Conservation (phyloP, 2,329 filamentous ascomycete species). For the Alternaria sp. region DNA sequence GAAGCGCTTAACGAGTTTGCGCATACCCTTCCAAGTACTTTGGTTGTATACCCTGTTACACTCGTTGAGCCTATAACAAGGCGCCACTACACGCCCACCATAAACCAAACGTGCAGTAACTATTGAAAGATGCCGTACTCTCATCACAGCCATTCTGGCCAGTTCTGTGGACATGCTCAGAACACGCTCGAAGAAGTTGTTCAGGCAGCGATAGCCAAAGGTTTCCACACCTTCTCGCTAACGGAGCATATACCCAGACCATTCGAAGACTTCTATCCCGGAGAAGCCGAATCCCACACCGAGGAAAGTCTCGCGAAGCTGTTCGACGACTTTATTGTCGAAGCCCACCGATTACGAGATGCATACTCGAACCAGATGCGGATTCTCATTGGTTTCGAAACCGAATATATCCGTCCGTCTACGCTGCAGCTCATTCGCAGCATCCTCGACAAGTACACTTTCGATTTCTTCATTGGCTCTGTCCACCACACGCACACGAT, state of each 20-base stretch:
- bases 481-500: constrained; percentile 87
- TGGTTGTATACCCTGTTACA: background rate
- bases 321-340: constrained; percentile 76
- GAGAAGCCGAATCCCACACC: constrained; percentile 69
- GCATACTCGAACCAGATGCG: constrained; percentile 76
- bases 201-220: constrained; percentile 76
- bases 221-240: constrained; percentile 83
- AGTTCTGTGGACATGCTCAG: constrained; percentile 90
- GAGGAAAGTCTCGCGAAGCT: constrained; percentile 52
- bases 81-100: background rate
- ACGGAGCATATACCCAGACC: constrained; percentile 95
- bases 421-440: constrained; percentile 67
- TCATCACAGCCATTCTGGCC: constrained; percentile 96
- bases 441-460: constrained; percentile 66
- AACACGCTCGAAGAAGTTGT: constrained; percentile 85
- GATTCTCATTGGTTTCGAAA: constrained; percentile 89
- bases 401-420: constrained; percentile 84
- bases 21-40: background rate
- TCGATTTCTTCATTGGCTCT: constrained; percentile 93
- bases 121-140: constrained; percentile 83
- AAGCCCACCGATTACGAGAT: constrained; percentile 75
- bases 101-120: background rate
- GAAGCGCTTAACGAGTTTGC: background rate
- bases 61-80: background rate
- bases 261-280: constrained; percentile 84